Evolutionary conservation across 1,139 yeast genomes (phyloP), one percentile per base, ranked within the genome.

Genomic region (Diutina sp.): DNA sequence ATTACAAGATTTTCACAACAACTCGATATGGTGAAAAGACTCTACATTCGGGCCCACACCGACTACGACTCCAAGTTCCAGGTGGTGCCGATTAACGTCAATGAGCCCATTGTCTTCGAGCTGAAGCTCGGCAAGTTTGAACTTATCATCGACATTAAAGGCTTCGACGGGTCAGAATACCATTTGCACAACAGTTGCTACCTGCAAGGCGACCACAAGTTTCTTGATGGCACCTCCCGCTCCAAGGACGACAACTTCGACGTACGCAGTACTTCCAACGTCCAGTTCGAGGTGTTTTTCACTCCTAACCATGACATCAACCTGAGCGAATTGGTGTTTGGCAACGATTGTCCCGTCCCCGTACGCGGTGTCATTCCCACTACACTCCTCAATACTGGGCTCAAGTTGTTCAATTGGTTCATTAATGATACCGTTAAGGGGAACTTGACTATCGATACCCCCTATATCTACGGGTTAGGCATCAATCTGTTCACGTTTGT

Each of bases 261-360:
- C 55, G 53, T 55, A 35, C 32, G 56, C 8, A 56, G 57, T 12
- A 29, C 3, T 11, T 72, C 75, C 29, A 76, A 74, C 58, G 63
- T 76, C 41, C 64, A 76, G 30, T 64, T 76, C 44, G 66, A 69
- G 44, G 67, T 77, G 25, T 70, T 68, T 48, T 75, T 76, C 59
- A 68, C 65, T 14, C 82, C 82, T 6, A 70, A 69, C n/a, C 58
- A 60, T 18, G 71, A 73, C 44, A 73, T 83, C 21, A 63, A 65
- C 44, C 89, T 87, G 0, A 72, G 78, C 54, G 76, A 77, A 16
- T 68, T 85, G 56, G 61, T 82, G 14, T 85, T 83, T 70, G 91
- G 91, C 1, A 86, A 86, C 64, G 91, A 86, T 64, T 84, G 84
- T 66, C 80, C 76, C 28, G 68, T 73, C 41, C 85, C 90, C 0